Base-by-base conservation (phyloP, 116 monocot species). In the Papilionanthe hybrid region DNA sequence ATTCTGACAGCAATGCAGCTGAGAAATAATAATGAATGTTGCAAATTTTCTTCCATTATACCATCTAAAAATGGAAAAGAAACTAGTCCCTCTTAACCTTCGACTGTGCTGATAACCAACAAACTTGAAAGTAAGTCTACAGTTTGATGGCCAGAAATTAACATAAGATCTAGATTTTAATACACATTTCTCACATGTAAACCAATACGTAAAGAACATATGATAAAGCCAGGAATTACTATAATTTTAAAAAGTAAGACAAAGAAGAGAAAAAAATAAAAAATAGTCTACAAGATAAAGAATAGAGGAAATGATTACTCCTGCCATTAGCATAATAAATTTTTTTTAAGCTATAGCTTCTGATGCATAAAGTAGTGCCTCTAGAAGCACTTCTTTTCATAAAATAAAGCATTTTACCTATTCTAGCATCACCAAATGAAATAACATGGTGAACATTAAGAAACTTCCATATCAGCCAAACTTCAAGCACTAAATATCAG, bases 381-480 rank as follows among this genome's bases (percentile, higher is more conserved):
- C 20, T 20, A 15, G 15, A 20, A 18, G 20, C 13, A 56, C 4
- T 56, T 56, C 37, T 37, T 37, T 37, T 37, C 37, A 37, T 37
- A 63, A 58, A 63, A 63, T 63, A 22, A 23, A 8, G 22, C n/a
- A 23, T 5, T 63, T 63, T n/a, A 0, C 63, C 5, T 63, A 25
- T 63, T 63, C 63, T 7, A 63, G 22, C n/a, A 65, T 17, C 53
- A 53, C 3, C 22, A 65, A 65, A 65, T 22, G 12, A 65, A 65
- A 65, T 27, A 25, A 65, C 27, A 65, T 41, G 71, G 41, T 0
- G 1, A 71, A 71, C 37, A 32, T 41, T 71, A 71, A 71, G 41
- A 71, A 71, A 71, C 23, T 65, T 65, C 22, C 65, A 25, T 65
- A 65, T 65, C 65, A 65, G 22, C 27, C 12, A 65, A 65, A 65